Base-by-base conservation (phyloP, 495 filamentous ascomycete species). In the Penicillium nucicola region DNA sequence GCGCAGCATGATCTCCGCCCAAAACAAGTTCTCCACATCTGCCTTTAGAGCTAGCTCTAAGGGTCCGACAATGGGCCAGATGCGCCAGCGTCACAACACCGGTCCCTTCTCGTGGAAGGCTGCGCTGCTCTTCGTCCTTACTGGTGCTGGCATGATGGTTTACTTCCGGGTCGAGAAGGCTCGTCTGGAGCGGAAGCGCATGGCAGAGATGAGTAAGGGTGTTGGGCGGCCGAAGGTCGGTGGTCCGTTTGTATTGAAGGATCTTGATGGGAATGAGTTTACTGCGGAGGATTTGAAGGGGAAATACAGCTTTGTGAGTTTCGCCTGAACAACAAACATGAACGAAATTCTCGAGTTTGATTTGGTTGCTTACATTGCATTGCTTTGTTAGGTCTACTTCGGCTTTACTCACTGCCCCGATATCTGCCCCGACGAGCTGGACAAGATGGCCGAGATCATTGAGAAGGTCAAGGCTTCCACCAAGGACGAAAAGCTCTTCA, bases 341-440 rank as follows among this genome's bases (percentile, higher is more conserved):
- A n/a, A n/a, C n/a, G n/a, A n/a, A n/a, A n/a, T n/a, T n/a, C n/a
- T n/a, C n/a, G n/a, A n/a, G n/a, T n/a, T n/a, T n/a, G 9, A 17
- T 25, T 44, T n/a, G 25, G 15, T 32, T 2, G 11, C 35, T 38
- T 15, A 41, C 40, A 30, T 42, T 45, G 17, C 48, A 10, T 23
- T 22, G 12, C 6, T 15, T 28, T 6, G 14, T 34, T 42, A 87
- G 88, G 84, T 97, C 37, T 98, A 98, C 71, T 98, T 97, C 66
- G 93, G 93, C 57, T 98, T 98, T 83, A 90, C 90, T 12, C 91
- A 96, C 70, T 98, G 93, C 67, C 93, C 93, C 11, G 93, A 98
- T 69, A 98, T 98, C 69, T 98, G 93, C 77, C 93, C 93, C 23
- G 93, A 98, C 57, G 93, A 98, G 75, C 85, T 98, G 45, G 93